Evolutionary conservation across 306 rosid species (phyloP), one percentile per base, ranked within the genome.

Genomic region (Betula pendula): DNA sequence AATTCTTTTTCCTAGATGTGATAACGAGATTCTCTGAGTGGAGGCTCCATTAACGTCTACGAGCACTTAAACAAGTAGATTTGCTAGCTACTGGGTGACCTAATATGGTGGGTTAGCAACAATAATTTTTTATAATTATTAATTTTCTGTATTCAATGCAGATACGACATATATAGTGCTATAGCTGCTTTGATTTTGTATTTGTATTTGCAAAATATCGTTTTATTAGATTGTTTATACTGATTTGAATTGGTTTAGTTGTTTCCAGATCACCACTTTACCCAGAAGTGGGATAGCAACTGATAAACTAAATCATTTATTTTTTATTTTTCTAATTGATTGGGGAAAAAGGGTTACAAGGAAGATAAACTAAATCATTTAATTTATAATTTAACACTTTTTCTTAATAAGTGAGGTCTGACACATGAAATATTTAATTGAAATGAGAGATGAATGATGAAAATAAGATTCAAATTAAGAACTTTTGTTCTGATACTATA

Each of bases 41-140:
- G 90, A 75, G 76, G 79, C 70, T 73, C 85, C 77, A 77, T 35
- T 48, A 12, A 76, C n/a, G 80, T 84, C 88, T 68, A 75, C 80
- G 35, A 68, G 79, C 88, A 78, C 82, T 83, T 66, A 3, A 80
- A 70, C 81, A 73, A 60, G 25, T 45, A 15, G 13, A 22, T 35
- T 72, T 77, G 42, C 77, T 74, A 74, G 24, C 14, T 52, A 24
- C 38, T 40, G 5, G 15, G 45, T 77, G 50, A 73, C 71, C n/a
- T n/a, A 73, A 22, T 85, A 77, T 76, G 70, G 60, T 75, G 42
- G 68, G 58, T 71, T 72, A 51, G 11, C 75, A 40, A 52, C 38
- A 83, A 8, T 13, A 8, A 40, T 6, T 52, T 7, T 31, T 25
- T 11, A 9, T 10, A 3, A 7, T 14, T 29, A 60, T 15, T 24